phyloP scores from a whole-genome alignment of 306 rosid genomes.

The Inga oerstediana region DNA sequence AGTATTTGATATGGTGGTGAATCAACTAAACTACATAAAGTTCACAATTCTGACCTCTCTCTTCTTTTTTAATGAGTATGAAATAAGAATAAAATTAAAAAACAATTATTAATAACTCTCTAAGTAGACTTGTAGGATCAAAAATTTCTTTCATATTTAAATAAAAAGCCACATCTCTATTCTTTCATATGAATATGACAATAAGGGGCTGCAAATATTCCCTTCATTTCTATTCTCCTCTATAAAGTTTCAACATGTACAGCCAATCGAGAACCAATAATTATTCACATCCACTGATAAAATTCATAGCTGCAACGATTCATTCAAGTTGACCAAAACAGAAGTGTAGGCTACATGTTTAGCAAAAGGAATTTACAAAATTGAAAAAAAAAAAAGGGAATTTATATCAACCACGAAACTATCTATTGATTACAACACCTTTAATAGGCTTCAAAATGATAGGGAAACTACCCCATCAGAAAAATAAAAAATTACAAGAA shows the following conservation, averaged over 20 bases:
- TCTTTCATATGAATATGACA: too few relatives aligned
- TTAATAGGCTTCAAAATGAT: slow-evolving; percentile 2
- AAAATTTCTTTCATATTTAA: too few relatives aligned
- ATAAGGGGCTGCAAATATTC: too few relatives aligned
- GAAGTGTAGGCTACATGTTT: neutral
- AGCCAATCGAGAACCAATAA: neutral
- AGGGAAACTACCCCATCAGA: slow-evolving; percentile 11
- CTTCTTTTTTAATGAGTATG: too few relatives aligned
- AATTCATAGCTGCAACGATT: neutral
- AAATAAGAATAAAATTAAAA: too few relatives aligned
- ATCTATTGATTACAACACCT: slow-evolving; percentile 6
- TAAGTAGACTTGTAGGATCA: too few relatives aligned
- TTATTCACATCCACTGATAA: neutral
- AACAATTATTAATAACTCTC: too few relatives aligned
- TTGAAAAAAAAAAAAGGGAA: neutral
- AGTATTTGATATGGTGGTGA: too few relatives aligned
- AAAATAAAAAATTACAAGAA: slow-evolving; percentile 26
- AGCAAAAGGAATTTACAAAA: neutral
- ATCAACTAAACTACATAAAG: too few relatives aligned
- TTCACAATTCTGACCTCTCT: too few relatives aligned
- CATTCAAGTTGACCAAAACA: neutral
- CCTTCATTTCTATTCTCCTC: neutral
- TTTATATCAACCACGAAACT: neutral
- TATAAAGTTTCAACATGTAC: neutral
- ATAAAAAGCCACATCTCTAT: too few relatives aligned